Base-by-base conservation (phyloP, 208 protist species). In the Trypanosoma theileri region DNA sequence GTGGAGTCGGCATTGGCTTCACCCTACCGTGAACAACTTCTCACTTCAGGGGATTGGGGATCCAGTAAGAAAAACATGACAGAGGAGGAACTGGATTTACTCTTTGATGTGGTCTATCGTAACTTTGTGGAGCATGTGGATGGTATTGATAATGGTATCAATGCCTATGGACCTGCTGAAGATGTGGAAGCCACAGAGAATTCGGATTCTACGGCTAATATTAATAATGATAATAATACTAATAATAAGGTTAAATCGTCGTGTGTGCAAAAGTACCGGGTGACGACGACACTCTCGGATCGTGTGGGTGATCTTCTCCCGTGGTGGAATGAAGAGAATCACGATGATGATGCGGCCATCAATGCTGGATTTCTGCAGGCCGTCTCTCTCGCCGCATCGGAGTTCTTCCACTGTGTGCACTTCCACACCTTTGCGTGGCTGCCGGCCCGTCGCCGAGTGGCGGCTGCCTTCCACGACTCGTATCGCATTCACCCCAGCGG, bases 91-190 rank as follows among this genome's bases (percentile, higher is more conserved):
- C 66, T 97, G 16, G 79, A 88, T 41, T 71, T 93, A 45, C 57
- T 98, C 4, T 91, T 89, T 72, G 75, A 92, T 45, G 80, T 85
- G 58, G 60, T 98, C 28, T 98, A 97, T 75, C 52, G 75, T 7
- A 82, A 84, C 58, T 97, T 98, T 63, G 80, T 99, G 31, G 89
- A 98, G 70, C 80, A 95, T 66, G 85, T 98, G 44, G 97, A 98
- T 71, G 97, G 84, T 46, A 88, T 96, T 45, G 97, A 98, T 69
- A 98, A 98, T 79, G 97, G 97, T 22, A 84, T 98, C 19, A 86
- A 96, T 55, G 68, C 73, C 45, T 96, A 81, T 73, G 77, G 65
- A 7, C 60, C 80, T 26, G 66, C 70, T 40, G 44, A 46, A 42
- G 59, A 71, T 44, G 60, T n/a, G 24, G 62, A 59, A 12, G 72